Percentiles rank a stretch among this genome's conserved stretches.
Conservation (phyloP, 2,329 filamentous ascomycete species). For the Tolypocladium pustulatum region DNA sequence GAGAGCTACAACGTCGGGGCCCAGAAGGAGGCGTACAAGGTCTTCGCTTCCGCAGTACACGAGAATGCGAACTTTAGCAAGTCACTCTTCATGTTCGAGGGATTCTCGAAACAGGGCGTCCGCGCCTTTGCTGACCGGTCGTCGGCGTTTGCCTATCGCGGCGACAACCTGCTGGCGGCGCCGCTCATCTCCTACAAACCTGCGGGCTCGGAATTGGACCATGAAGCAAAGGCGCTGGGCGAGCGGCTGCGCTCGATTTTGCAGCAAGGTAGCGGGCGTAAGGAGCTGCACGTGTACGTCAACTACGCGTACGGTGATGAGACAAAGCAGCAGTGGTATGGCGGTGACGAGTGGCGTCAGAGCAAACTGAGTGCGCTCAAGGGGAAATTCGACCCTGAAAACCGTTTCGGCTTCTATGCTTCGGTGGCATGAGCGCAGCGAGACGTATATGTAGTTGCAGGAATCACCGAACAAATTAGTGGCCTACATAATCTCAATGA, state of each 20-base stretch:
- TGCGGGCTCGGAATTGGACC: conserved; percentile 18
- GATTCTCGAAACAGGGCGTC: conserved; percentile 36
- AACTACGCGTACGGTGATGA: conserved; percentile 41
- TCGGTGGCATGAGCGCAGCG: too few relatives aligned
- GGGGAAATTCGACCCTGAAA: too few relatives aligned
- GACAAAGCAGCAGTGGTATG: conserved; percentile 28
- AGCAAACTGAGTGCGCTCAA: too few relatives aligned
- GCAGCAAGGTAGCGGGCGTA: conserved; percentile 19
- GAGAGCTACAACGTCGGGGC: conserved; percentile 23
- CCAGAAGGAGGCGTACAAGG: conserved; percentile 17
- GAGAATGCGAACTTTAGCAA: conserved; percentile 13
- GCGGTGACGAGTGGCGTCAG: conserved; percentile 24
- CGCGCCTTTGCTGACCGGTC: conserved; percentile 20
- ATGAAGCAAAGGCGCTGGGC: conserved; percentile 22
- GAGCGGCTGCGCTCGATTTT: conserved; percentile 26
- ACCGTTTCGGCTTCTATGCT: too few relatives aligned
- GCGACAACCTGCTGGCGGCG: conserved; percentile 29
- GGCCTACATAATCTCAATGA: too few relatives aligned
- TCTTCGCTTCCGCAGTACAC: conserved; percentile 18
- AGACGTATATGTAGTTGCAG: too few relatives aligned
- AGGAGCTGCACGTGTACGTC: conserved; percentile 28
- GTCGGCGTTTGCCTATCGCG: conserved; percentile 35
- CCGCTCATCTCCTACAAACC: conserved; percentile 26
- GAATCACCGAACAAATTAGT: too few relatives aligned
- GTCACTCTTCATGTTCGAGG: conserved; percentile 42